phyloP scores from a whole-genome alignment of 176 grass and related monocot species.

The Carex kokanica region DNA sequence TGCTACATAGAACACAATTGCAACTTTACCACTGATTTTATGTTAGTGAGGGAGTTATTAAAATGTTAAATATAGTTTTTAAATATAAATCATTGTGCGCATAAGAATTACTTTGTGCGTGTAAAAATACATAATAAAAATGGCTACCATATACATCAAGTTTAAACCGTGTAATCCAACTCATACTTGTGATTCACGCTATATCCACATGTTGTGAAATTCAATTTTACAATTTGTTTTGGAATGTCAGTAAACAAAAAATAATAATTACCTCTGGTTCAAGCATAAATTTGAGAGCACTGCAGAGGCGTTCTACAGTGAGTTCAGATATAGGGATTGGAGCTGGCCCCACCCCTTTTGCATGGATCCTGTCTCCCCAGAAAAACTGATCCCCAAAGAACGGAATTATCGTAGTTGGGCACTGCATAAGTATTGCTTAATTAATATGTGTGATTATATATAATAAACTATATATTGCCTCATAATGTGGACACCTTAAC shows the following conservation, averaged over 20 bases:
- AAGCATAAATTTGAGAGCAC: conserved; percentile 91
- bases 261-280: conserved; percentile 62
- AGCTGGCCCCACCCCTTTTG: conserved; percentile 69
- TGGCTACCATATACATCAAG: not conserved
- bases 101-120: not conserved
- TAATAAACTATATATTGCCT: not conserved
- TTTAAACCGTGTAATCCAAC: not conserved
- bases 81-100: not conserved
- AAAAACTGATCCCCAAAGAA: conserved; percentile 98
- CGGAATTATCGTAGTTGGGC: conserved; percentile 79
- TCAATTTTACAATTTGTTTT: not conserved
- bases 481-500: not conserved
- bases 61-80: not conserved
- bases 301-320: conserved; percentile 57
- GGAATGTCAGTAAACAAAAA: not conserved
- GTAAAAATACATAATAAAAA: not conserved
- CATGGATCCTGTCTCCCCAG: conserved; percentile 83
- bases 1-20: not conserved
- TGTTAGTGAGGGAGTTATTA: not conserved
- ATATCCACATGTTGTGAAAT: not conserved
- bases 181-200: not conserved
- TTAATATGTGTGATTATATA: not conserved
- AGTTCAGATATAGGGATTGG: conserved; percentile 84
- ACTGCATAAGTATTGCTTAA: conserved; percentile 43
- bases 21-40: not conserved